A percentile compares a stretch with the other conserved stretches of the same genome.
phyloP scores from a whole-genome alignment of 192 early-diverging fungal species.

The Gryganskiella cystojenkinii region DNA sequence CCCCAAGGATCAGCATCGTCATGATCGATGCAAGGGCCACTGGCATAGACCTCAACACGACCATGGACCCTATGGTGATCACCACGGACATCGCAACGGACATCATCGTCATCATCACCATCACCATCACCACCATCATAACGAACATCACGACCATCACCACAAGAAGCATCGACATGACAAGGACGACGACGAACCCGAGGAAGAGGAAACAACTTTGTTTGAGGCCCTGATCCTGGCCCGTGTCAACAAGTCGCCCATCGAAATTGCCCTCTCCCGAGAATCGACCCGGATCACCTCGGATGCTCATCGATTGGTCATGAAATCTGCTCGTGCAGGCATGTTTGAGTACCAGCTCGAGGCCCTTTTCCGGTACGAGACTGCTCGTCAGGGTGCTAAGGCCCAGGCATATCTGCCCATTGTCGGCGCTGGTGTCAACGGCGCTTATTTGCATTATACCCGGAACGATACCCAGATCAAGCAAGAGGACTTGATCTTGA shows the following conservation, averaged over 20 bases:
- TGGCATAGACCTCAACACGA: slow-evolving; percentile 30
- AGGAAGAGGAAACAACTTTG: slow-evolving; percentile 53
- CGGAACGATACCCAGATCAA: slow-evolving; percentile 73
- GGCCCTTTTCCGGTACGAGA: slow-evolving; percentile 82
- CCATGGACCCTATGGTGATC: slow-evolving; percentile 45
- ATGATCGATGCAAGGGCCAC: background rate
- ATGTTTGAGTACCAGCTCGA: slow-evolving; percentile 80
- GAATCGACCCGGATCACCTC: slow-evolving; percentile 78
- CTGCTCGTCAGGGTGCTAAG: slow-evolving; percentile 69
- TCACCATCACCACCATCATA: slow-evolving; percentile 6
- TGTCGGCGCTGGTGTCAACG: slow-evolving; percentile 80
- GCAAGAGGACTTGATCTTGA: slow-evolving; percentile 68
- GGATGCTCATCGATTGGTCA: slow-evolving; percentile 81
- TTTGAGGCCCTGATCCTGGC: slow-evolving; percentile 77
- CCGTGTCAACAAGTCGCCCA: slow-evolving; percentile 81
- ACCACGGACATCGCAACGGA: slow-evolving; percentile 42
- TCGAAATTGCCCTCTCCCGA: slow-evolving; percentile 84
- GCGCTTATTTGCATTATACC: slow-evolving; percentile 86
- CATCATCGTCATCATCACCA: slow-evolving; percentile 8
- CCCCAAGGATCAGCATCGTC: slow-evolving; percentile 9
- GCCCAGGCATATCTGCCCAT: slow-evolving; percentile 90
- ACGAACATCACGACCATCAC: slow-evolving; percentile 9
- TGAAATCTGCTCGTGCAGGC: slow-evolving; percentile 72
- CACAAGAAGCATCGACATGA: slow-evolving; percentile 2
- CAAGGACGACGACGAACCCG: slow-evolving; percentile 18